Evolutionary conservation across 352 stramenopile genomes (phyloP).

Genomic region (Phytophthora melonis): DNA sequence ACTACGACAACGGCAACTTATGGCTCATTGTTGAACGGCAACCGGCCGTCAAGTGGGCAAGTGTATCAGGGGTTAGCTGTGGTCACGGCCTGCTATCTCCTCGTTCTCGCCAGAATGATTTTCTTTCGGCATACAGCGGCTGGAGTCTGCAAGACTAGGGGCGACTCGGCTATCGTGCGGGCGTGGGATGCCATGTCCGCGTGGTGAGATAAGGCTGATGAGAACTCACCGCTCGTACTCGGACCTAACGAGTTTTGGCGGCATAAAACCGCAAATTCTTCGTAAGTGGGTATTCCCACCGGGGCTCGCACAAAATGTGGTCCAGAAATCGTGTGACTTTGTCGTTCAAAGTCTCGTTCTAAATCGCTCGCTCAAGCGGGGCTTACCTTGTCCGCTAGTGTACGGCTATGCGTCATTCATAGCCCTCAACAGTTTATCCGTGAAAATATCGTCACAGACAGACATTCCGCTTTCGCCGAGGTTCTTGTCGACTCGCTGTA

Average conservation of each 20-base stretch:
- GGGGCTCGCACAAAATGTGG: conserved; percentile 18
- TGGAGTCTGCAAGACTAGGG: background rate
- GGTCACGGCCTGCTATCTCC: conserved; percentile 9
- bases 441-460: conserved; percentile 25
- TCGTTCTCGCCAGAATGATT: conserved; percentile 18
- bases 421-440: conserved; percentile 31
- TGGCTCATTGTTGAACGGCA: conserved; percentile 35
- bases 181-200: background rate
- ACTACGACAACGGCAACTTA: conserved; percentile 42
- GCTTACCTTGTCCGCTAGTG: conserved; percentile 25
- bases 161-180: background rate
- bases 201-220: conserved; percentile 1
- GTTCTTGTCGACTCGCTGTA: conserved; percentile 43
- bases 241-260: conserved; percentile 19
- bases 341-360: conserved; percentile 15
- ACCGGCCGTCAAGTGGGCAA: conserved; percentile 8
- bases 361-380: conserved; percentile 24
- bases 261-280: conserved; percentile 25
- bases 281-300: too few relatives aligned
- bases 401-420: conserved; percentile 35
- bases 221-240: background rate
- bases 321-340: conserved; percentile 31
- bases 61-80: conserved; percentile 13
- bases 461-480: conserved; percentile 38
- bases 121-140: conserved; percentile 4